phyloP scores from a whole-genome alignment of 1,284 basidiomycete species.

The Wallemia ichthyophaga region DNA sequence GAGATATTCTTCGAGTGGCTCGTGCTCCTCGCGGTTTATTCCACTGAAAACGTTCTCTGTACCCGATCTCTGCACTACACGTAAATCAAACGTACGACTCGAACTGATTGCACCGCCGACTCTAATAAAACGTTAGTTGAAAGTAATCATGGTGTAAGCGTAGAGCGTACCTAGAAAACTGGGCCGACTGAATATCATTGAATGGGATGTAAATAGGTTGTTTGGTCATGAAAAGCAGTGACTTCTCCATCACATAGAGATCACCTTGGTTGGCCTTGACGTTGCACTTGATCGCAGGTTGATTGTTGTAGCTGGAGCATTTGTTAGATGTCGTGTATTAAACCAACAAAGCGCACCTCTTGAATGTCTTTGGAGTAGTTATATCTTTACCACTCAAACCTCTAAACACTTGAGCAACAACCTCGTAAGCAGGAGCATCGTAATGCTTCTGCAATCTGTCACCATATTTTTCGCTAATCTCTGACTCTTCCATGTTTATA shows the following conservation, averaged over 20 bases:
- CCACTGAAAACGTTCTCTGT: slow-evolving; percentile 70
- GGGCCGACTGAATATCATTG: slow-evolving; percentile 62
- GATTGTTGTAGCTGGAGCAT: slow-evolving; percentile 17
- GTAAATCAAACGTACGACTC: slow-evolving; percentile 79
- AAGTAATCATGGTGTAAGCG: background rate
- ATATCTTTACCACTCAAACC: slow-evolving; percentile 75
- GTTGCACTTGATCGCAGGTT: slow-evolving; percentile 56
- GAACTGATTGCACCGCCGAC: slow-evolving; percentile 71
- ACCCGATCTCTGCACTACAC: slow-evolving; percentile 51
- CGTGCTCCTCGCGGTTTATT: slow-evolving; percentile 86
- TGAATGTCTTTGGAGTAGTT: slow-evolving; percentile 46
- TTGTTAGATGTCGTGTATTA: background rate
- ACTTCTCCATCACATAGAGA: slow-evolving; percentile 92
- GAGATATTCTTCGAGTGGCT: slow-evolving; percentile 53
- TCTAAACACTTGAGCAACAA: slow-evolving; percentile 81
- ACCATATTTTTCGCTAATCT: slow-evolving; percentile 22
- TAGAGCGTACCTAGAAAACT: slow-evolving; percentile 46
- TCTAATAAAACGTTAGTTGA: slow-evolving; percentile 12
- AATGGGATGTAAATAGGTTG: slow-evolving; percentile 76
- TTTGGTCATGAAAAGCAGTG: slow-evolving; percentile 91
- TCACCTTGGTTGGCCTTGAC: slow-evolving; percentile 92
- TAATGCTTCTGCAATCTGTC: slow-evolving; percentile 72
- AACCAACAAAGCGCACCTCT: slow-evolving; percentile 28
- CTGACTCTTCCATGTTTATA: slow-evolving; percentile 66
- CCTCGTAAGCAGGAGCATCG: slow-evolving; percentile 77